Evolutionary conservation across 106 monocot species (phyloP).

Genomic region (Phalaenopsis equestris): DNA sequence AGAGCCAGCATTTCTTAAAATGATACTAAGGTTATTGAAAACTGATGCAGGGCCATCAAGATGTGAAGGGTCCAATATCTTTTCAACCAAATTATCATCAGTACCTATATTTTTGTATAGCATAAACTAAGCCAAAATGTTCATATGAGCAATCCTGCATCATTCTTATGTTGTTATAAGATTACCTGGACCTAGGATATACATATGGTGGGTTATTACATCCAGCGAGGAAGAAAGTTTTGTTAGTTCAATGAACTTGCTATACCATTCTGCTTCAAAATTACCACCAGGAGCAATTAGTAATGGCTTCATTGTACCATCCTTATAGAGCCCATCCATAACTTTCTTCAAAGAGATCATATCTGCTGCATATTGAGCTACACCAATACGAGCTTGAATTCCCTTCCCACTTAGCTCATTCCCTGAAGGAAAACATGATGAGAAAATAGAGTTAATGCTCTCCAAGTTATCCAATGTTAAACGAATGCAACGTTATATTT

Average conservation of each 20-base stretch:
- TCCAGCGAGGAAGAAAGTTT: conserved; percentile 53
- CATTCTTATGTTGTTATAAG: background rate
- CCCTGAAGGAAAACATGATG: conserved; percentile 25
- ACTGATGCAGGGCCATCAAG: conserved; percentile 52
- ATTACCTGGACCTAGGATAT: conserved; percentile 86
- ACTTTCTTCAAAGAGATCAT: conserved; percentile 42
- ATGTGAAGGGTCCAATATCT: conserved; percentile 65
- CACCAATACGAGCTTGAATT: conserved; percentile 53
- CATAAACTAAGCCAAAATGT: background rate
- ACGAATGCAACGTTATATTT: too few relatives aligned
- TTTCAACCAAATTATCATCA: conserved; percentile 57
- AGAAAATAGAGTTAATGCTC: too few relatives aligned
- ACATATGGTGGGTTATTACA: conserved; percentile 91
- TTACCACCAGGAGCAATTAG: conserved; percentile 79
- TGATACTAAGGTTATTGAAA: conserved; percentile 47
- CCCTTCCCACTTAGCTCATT: conserved; percentile 89
- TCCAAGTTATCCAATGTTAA: too few relatives aligned
- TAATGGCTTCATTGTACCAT: conserved; percentile 39
- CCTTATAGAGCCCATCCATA: conserved; percentile 44
- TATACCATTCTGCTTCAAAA: conserved; percentile 68
- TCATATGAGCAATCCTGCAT: background rate
- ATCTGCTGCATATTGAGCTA: conserved; percentile 67
- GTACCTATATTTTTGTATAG: conserved; percentile 32
- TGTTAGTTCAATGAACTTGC: conserved; percentile 41
- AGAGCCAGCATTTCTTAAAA: conserved; percentile 41